Conservation (phyloP, 148 eudicot genomes). For the Tetragonia tetragonoides region DNA sequence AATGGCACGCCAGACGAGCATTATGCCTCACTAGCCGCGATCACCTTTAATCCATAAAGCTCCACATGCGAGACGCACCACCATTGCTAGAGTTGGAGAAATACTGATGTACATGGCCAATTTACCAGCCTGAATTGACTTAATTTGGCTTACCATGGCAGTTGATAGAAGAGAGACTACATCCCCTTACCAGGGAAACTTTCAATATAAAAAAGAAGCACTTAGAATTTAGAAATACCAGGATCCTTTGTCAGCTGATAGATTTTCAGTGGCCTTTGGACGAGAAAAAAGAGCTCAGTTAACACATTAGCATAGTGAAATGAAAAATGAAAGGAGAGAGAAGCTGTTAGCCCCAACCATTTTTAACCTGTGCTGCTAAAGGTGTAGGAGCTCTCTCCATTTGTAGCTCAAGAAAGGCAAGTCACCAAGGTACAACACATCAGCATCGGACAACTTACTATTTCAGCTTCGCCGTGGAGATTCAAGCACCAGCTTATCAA, state of each 20-base stretch:
- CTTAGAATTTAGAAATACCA: conserved; percentile 54
- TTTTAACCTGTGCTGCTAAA: conserved; percentile 63
- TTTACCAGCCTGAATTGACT: conserved; percentile 61
- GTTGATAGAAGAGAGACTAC: conserved; percentile 41
- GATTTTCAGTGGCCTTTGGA: conserved; percentile 59
- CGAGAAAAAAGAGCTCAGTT: conserved; percentile 59
- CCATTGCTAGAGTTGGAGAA: conserved; percentile 66
- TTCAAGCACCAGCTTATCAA: conserved; percentile 41
- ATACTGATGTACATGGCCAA: conserved; percentile 55
- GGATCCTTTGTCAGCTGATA: conserved; percentile 70
- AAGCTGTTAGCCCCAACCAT: conserved; percentile 45
- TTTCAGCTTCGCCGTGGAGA: conserved; percentile 40
- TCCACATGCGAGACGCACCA: conserved; percentile 69
- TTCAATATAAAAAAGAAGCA: conserved; percentile 30
- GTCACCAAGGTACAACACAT: conserved; percentile 40
- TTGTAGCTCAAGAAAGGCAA: conserved; percentile 40
- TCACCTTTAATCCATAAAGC: conserved; percentile 86
- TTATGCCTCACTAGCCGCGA: conserved; percentile 96
- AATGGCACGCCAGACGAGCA: conserved; percentile 95
- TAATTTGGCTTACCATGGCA: conserved; percentile 78
- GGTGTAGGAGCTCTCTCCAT: conserved; percentile 40
- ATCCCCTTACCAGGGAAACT: conserved; percentile 91
- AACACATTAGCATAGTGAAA: conserved; percentile 45
- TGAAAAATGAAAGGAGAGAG: conserved; percentile 43
- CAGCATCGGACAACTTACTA: conserved; percentile 46